Conservation (phyloP, 495 filamentous ascomycete species). For the Penicillium coffeae region DNA sequence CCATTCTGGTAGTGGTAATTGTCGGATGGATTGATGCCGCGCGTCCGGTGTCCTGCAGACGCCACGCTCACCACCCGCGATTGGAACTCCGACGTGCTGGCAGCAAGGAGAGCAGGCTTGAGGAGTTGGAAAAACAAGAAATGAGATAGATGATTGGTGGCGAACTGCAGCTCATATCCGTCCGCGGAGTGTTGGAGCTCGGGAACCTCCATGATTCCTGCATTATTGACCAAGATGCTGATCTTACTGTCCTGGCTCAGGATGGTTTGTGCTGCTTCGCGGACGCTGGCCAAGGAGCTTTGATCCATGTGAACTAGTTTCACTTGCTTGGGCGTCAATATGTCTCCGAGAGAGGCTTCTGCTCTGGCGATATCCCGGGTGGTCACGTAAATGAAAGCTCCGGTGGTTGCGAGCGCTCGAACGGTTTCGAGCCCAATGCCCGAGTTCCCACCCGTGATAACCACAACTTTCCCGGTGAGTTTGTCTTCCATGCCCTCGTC, state of each 20-base stretch:
- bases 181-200: constrained; percentile 35
- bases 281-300: constrained; percentile 36
- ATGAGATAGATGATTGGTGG: constrained; percentile 45
- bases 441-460: constrained; percentile 46
- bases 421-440: constrained; percentile 52
- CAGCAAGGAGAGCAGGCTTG: constrained; percentile 36
- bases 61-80: constrained; percentile 43
- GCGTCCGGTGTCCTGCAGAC: constrained; percentile 31
- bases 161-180: constrained; percentile 44
- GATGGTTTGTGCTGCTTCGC: constrained; percentile 33
- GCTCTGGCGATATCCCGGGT: constrained; percentile 38
- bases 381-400: constrained; percentile 42
- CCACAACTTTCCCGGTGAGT: constrained; percentile 36
- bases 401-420: constrained; percentile 42
- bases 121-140: constrained; percentile 50
- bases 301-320: constrained; percentile 42
- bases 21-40: constrained; percentile 13
- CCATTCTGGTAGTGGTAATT: constrained; percentile 24
- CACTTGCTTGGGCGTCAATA: constrained; percentile 3
- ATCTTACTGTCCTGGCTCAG: constrained; percentile 27
- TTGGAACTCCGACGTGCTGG: constrained; percentile 29
- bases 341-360: constrained; percentile 16
- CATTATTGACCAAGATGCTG: constrained; percentile 47
- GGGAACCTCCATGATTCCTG: constrained; percentile 46
- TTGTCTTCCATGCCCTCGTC: constrained; percentile 42